Evolutionary conservation across 306 rosid genomes (phyloP), one percentile per base, ranked within the genome.

Genomic region (Casuarina equisetifolia): DNA sequence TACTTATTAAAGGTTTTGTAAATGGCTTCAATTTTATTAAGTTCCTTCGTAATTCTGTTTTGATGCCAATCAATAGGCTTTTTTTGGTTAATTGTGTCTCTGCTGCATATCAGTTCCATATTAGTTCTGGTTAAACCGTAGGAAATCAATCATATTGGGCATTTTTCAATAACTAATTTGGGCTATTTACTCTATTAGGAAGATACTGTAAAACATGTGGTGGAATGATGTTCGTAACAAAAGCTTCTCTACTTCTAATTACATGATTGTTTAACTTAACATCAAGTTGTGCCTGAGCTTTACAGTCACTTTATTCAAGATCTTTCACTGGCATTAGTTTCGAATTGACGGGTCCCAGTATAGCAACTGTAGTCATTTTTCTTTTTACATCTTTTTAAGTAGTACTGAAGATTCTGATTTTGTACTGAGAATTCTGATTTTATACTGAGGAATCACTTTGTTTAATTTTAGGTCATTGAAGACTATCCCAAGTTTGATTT

Each of bases 401-500:
- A 53, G 66, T 58, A 82, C 70, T 74, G 50, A 10, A 11, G 35
- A 58, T 25, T 2, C 39, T 1, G 3, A 35, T 58, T 25, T 25
- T 20, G 1, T 19, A 58, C 35, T 35, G 35, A 16, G 2, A 2
- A 17, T 35, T 62, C 19, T 32, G 40, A 1, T 62, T 62, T 62
- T 4, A 32, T 36, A 36, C 44, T 12, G 15, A 66, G 45, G 1
- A 66, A 66, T 66, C 40, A 10, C 40, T 78, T 62, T 75, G 70
- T 69, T 40, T 63, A 44, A 79, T 36, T 80, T 67, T 82, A 89
- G 92, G 84, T 74, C 43, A 67, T 84, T 84, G 83, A 81, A 80
- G 92, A 80, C 76, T 71, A 82, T 86, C 80, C 82, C 69, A 86
- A 67, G 54, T 80, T 78, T 20, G 71, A 80, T 46, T 48, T 89